A percentile compares a stretch with the other conserved stretches of the same genome.
phyloP scores from a whole-genome alignment of 2,329 filamentous ascomycete species.

The Aureobasidium sp. region DNA sequence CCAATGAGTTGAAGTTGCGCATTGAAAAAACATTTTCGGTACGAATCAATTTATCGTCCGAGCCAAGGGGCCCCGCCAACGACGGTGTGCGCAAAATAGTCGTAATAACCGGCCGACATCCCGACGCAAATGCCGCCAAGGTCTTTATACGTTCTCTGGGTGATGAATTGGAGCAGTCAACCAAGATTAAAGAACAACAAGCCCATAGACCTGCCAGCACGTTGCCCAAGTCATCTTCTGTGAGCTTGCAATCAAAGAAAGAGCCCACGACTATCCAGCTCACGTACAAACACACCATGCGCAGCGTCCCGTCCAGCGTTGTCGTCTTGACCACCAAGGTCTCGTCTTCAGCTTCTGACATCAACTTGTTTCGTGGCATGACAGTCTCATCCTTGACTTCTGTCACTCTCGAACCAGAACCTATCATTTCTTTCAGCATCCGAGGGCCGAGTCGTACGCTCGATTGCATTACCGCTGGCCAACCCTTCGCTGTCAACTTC shows the following conservation, averaged over 20 bases:
- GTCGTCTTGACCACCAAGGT: not conserved
- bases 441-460: constrained; percentile 50
- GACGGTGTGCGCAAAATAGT: not conserved
- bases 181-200: not conserved
- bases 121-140: not conserved
- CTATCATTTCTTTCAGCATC: constrained; percentile 58
- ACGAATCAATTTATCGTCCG: not conserved
- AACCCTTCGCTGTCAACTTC: constrained; percentile 47
- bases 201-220: not conserved
- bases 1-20: not conserved
- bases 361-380: constrained; percentile 40
- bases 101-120: not conserved
- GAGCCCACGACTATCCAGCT: not conserved
- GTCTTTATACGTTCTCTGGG: not conserved
- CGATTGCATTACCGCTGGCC: constrained; percentile 39
- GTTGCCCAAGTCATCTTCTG: not conserved
- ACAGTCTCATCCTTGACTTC: constrained; percentile 58
- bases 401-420: constrained; percentile 48
- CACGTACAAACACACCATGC: constrained; percentile 1
- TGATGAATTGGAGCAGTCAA: not conserved
- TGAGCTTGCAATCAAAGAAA: not conserved
- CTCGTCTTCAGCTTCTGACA: not conserved
- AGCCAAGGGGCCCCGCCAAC: not conserved
- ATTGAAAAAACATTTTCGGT: not conserved
- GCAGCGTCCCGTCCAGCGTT: not conserved